These are phyloP conservation scores for Tympanopsis confertula DNA, from an alignment of 2,329 filamentous ascomycete species.

Conservation along the genomic window DNA sequence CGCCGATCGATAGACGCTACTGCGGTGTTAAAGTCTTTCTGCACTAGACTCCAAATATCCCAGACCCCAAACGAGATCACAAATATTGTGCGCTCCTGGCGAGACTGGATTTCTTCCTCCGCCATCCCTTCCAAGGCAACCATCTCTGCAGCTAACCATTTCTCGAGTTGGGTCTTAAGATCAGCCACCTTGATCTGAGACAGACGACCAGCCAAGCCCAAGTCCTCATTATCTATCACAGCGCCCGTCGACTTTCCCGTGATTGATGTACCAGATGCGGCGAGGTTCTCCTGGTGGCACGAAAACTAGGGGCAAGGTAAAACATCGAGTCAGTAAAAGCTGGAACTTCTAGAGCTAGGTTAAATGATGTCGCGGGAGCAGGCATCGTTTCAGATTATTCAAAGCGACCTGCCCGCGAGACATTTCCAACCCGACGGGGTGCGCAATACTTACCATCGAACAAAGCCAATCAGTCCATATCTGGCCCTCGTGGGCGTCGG, in stretches of 20 bases:
- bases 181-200: not conserved
- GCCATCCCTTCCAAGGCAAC: not conserved
- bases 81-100: not conserved
- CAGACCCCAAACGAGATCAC: not conserved
- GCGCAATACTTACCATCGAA: not conserved
- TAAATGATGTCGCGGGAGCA: no score
- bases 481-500: not conserved
- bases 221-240: not conserved
- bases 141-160: not conserved
- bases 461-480: not conserved
- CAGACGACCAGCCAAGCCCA: not conserved
- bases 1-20: not conserved
- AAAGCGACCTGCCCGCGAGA: no score
- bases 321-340: no score
- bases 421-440: no score
- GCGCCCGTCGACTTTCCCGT: not conserved
- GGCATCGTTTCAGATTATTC: no score
- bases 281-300: not conserved
- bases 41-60: not conserved
- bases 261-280: not conserved
- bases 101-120: not conserved
- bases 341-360: no score
- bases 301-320: not conserved
- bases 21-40: not conserved
- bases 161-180: not conserved